Conservation (phyloP, 768 basidiomycete species). For the Leucogyrophana mollusca region DNA sequence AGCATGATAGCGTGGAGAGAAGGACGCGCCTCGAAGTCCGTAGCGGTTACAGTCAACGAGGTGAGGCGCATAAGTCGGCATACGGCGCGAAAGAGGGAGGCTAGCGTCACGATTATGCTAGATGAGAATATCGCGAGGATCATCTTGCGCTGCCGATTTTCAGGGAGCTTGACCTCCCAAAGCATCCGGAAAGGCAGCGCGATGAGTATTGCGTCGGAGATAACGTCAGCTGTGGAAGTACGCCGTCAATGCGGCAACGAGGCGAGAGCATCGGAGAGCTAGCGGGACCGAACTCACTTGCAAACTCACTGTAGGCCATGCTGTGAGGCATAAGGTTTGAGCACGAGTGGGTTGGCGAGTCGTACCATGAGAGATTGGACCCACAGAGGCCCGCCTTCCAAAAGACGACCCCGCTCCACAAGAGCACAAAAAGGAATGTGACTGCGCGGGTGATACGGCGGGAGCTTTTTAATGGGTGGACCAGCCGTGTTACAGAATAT, state of each 20-base stretch:
- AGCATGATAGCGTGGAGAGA: background rate
- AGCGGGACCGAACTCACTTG: slow-evolving; percentile 7
- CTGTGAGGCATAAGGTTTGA: too few species aligned
- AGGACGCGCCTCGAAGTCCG: slow-evolving; percentile 3
- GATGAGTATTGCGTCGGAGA: slow-evolving; percentile 14
- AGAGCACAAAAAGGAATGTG: slow-evolving; percentile 7
- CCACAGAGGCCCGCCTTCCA: too few species aligned
- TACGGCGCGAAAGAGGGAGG: slow-evolving; percentile 1
- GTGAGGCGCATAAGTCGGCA: background rate
- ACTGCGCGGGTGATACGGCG: slow-evolving; percentile 11
- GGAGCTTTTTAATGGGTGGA: slow-evolving; percentile 7
- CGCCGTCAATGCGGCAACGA: too few species aligned
- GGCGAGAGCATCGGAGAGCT: background rate
- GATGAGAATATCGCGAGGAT: slow-evolving; percentile 4
- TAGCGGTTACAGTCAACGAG: background rate
- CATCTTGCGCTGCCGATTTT: slow-evolving; percentile 5
- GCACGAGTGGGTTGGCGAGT: too few species aligned
- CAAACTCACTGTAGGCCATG: slow-evolving; percentile 13
- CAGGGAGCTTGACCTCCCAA: slow-evolving; percentile 19
- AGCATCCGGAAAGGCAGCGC: slow-evolving; percentile 17
- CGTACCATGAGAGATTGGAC: too few species aligned
- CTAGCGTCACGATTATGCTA: background rate
- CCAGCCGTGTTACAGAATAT: slow-evolving; percentile 19
- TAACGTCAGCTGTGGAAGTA: slow-evolving; percentile 18
- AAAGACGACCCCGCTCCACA: slow-evolving; percentile 2